Conservation (phyloP, 805 yeast species). For the Cyberlindnera veronae region DNA sequence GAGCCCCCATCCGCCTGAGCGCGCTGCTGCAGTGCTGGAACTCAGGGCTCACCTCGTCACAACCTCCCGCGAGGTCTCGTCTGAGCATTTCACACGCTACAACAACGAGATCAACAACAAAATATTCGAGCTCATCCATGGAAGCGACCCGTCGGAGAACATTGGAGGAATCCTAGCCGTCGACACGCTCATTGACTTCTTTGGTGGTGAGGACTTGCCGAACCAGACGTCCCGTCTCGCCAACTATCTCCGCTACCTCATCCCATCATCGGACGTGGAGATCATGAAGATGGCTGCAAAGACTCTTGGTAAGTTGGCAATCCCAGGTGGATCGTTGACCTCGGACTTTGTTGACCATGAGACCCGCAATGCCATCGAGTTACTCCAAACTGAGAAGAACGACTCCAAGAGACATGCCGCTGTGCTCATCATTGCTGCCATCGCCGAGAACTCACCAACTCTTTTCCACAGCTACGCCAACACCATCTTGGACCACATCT, state of each 20-base stretch:
- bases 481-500: slow-evolving; percentile 74
- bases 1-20: slow-evolving; percentile 33
- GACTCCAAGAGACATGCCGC: slow-evolving; percentile 91
- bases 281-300: slow-evolving; percentile 86
- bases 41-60: slow-evolving; percentile 65
- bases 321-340: slow-evolving; percentile 84
- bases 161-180: slow-evolving; percentile 92
- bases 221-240: slow-evolving; percentile 88
- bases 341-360: slow-evolving; percentile 93
- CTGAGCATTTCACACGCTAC: slow-evolving; percentile 77
- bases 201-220: slow-evolving; percentile 81
- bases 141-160: slow-evolving; percentile 65
- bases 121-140: slow-evolving; percentile 79
- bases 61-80: slow-evolving; percentile 73
- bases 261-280: slow-evolving; percentile 77
- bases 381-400: slow-evolving; percentile 85
- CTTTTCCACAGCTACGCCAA: slow-evolving; percentile 73
- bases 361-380: slow-evolving; percentile 83
- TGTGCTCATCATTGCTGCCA: slow-evolving; percentile 71
- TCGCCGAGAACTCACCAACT: slow-evolving; percentile 86
- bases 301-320: slow-evolving; percentile 84
- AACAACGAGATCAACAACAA: slow-evolving; percentile 83
- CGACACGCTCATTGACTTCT: slow-evolving; percentile 80
- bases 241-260: slow-evolving; percentile 76
- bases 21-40: slow-evolving; percentile 59